Conservation (phyloP, 441 rosid genomes). For the Cnidoscolus chayamansa region DNA sequence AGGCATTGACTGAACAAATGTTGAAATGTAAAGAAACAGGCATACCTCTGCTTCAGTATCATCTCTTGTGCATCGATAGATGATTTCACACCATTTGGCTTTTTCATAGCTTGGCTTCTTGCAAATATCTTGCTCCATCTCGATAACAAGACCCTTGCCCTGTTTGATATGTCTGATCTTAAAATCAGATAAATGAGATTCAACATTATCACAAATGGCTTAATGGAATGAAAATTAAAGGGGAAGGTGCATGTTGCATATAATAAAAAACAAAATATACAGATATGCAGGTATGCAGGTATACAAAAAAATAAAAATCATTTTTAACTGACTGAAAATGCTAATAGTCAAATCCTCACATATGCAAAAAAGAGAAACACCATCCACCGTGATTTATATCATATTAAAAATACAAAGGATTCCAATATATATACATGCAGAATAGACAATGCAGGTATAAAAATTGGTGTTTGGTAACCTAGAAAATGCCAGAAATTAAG, state of each 20-base stretch:
- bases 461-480: background rate
- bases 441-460: background rate
- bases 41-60: conserved; percentile 75
- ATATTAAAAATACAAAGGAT: background rate
- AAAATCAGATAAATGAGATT: conserved; percentile 88
- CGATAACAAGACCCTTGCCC: conserved; percentile 85
- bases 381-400: background rate
- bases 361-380: background rate
- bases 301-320: background rate
- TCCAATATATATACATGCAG: no score
- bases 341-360: background rate
- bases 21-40: conserved; percentile 15
- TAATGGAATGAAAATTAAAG: conserved; percentile 12
- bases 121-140: conserved; percentile 93
- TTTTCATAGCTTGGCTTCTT: conserved; percentile 65
- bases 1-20: conserved; percentile 16
- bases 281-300: no score
- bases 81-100: conserved; percentile 59
- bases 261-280: background rate
- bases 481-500: background rate
- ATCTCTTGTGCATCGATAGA: conserved; percentile 59
- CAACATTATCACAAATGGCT: conserved; percentile 36
- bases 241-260: background rate
- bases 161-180: conserved; percentile 99
- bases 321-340: background rate